Evolutionary conservation across 2,329 filamentous ascomycete genomes (phyloP).

Genomic region (Hypocreales sp.): DNA sequence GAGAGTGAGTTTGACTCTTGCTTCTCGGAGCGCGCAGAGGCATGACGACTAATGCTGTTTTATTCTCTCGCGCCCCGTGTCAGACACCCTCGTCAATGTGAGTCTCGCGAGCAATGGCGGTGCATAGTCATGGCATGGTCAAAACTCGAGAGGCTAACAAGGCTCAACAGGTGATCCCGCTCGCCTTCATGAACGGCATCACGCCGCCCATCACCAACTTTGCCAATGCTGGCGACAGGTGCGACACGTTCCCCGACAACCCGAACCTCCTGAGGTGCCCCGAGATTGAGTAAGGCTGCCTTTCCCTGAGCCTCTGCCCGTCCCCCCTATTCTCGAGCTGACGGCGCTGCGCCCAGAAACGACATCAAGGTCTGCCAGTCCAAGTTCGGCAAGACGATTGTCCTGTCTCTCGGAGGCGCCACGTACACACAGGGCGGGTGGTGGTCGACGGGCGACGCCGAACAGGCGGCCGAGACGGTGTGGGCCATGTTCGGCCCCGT

Average conservation of each 20-base stretch:
- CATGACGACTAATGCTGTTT: no score
- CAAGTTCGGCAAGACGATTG: slow-evolving; percentile 49
- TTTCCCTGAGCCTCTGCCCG: background rate
- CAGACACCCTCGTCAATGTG: no score
- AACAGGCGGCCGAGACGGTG: slow-evolving; percentile 41
- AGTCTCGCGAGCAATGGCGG: no score
- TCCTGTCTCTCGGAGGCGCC: slow-evolving; percentile 57
- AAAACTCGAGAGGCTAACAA: no score
- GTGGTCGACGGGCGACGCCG: slow-evolving; percentile 31
- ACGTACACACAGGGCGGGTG: slow-evolving; percentile 58
- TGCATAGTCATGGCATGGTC: no score
- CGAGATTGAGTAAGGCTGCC: slow-evolving; percentile 38
- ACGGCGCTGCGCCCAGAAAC: slow-evolving; percentile 12
- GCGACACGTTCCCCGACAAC: slow-evolving; percentile 40
- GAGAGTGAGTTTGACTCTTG: slow-evolving; percentile 28
- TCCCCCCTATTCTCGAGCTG: no score
- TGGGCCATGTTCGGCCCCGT: slow-evolving; percentile 58
- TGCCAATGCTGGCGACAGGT: slow-evolving; percentile 46
- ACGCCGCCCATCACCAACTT: slow-evolving; percentile 44
- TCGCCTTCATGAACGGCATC: slow-evolving; percentile 48
- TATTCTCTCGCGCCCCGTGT: no score
- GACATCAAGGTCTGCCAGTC: slow-evolving; percentile 46
- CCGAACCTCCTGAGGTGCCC: slow-evolving; percentile 42
- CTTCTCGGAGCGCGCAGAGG: no score
- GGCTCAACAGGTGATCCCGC: slow-evolving; percentile 32